Conservation (phyloP, 441 rosid species). For the Populus tomentosa region DNA sequence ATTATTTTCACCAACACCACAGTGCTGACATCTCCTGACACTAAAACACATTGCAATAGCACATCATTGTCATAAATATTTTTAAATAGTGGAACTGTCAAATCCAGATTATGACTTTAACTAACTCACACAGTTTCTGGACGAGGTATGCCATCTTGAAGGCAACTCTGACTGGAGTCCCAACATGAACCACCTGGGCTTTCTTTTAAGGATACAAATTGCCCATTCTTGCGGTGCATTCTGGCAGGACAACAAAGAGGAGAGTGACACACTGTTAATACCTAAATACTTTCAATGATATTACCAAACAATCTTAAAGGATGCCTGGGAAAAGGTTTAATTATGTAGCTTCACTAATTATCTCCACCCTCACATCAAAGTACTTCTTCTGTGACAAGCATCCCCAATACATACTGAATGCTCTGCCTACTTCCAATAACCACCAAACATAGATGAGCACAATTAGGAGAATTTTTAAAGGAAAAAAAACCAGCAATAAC, state of each 20-base stretch:
- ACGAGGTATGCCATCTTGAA: constrained; percentile 41
- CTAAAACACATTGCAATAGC: constrained; percentile 32
- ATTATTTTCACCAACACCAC: constrained; percentile 60
- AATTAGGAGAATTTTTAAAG: no score
- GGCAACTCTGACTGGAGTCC: constrained; percentile 43
- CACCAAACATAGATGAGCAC: no score
- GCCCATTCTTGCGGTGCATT: constrained; percentile 83
- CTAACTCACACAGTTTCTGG: constrained; percentile 64
- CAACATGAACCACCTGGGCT: constrained; percentile 41
- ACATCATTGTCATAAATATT: constrained; percentile 10
- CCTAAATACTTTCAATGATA: background rate
- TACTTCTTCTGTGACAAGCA: no score
- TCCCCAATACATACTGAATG: no score
- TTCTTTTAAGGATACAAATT: constrained; percentile 66
- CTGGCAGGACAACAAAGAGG: constrained; percentile 29
- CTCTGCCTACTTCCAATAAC: no score
- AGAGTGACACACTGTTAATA: background rate
- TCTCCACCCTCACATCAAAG: no score
- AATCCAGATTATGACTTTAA: constrained; percentile 2
- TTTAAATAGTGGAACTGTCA: constrained; percentile 7
- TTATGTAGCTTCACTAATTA: background rate
- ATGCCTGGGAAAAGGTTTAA: no score
- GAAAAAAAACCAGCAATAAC: no score
- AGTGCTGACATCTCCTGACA: constrained; percentile 57
- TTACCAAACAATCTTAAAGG: background rate